phyloP scores from a whole-genome alignment of 202 grass and related monocot species.

The Elaeis oleifera region DNA sequence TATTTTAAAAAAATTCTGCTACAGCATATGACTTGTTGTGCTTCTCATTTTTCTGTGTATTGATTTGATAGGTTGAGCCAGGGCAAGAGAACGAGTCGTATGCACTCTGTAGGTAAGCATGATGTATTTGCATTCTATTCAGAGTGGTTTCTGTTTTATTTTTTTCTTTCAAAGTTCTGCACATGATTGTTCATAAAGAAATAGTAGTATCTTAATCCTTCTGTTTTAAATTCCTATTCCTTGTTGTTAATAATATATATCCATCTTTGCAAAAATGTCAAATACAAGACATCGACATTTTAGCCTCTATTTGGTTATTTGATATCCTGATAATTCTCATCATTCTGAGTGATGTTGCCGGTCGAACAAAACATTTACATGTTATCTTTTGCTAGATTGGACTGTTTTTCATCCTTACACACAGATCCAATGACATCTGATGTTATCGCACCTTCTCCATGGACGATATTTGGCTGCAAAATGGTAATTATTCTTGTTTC shows the following conservation, averaged over 20 bases:
- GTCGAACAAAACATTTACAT: slow-evolving; percentile 10
- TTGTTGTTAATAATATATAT: no score
- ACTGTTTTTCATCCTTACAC: neutral
- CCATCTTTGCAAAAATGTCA: no score
- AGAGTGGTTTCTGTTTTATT: no score
- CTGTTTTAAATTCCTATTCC: no score
- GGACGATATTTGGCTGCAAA: slow-evolving; percentile 19
- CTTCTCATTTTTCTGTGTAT: neutral
- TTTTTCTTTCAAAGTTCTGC: no score
- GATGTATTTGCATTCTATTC: neutral
- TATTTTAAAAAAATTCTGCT: no score
- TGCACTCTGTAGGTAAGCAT: slow-evolving; percentile 7
- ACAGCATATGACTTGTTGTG: neutral
- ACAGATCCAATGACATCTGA: slow-evolving; percentile 13
- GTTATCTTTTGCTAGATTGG: slow-evolving; percentile 23
- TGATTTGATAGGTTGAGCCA: slow-evolving; percentile 7
- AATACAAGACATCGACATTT: no score
- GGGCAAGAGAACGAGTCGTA: neutral
- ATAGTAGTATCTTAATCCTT: no score
- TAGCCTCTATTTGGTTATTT: no score
- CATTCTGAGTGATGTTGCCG: neutral
- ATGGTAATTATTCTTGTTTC: slow-evolving; percentile 15
- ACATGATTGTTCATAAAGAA: no score
- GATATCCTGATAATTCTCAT: no score
- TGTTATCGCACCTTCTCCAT: slow-evolving; percentile 15